Evolutionary conservation across 2,329 filamentous ascomycete species (phyloP).

Genomic region (Sclerotinia sclerotiorum): DNA sequence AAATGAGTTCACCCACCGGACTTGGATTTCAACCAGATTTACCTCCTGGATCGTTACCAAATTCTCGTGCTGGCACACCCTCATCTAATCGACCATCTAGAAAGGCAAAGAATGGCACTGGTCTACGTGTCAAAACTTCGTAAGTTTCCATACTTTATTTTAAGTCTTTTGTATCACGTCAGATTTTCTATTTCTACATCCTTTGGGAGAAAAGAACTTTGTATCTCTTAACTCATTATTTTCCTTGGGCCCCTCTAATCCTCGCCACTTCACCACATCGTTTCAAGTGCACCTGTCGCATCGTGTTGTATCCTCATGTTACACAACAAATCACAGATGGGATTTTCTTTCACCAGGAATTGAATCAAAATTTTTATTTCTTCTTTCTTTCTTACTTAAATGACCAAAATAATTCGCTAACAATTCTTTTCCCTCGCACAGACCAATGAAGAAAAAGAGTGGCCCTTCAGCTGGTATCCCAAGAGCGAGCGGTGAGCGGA

Average conservation of each 20-base stretch:
- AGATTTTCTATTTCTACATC: conserved; percentile 18
- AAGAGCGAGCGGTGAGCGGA: conserved; percentile 62
- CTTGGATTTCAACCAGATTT: conserved; percentile 48
- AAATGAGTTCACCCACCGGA: conserved; percentile 54
- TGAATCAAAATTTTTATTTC: conserved; percentile 2
- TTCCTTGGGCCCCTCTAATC: background rate
- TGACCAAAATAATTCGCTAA: conserved; percentile 31
- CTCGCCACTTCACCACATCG: conserved; percentile 12
- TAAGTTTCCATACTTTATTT: conserved; percentile 48
- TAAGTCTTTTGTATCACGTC: conserved; percentile 24
- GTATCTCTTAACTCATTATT: conserved; percentile 6
- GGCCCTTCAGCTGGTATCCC: conserved; percentile 68
- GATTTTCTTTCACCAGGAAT: conserved; percentile 18
- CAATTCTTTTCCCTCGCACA: conserved; percentile 42
- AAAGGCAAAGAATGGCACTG: conserved; percentile 59
- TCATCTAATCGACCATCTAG: conserved; percentile 53
- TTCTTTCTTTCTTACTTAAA: conserved; percentile 12
- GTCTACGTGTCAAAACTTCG: conserved; percentile 65
- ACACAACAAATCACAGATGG: conserved; percentile 33
- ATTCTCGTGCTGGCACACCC: conserved; percentile 62
- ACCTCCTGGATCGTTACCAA: conserved; percentile 49
- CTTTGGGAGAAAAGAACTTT: conserved; percentile 16
- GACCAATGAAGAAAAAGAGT: conserved; percentile 67
- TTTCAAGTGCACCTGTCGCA: conserved; percentile 13
- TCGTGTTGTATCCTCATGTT: conserved; percentile 27